phyloP scores from a whole-genome alignment of 495 filamentous ascomycete species.

The Xylaria bambusicola region DNA sequence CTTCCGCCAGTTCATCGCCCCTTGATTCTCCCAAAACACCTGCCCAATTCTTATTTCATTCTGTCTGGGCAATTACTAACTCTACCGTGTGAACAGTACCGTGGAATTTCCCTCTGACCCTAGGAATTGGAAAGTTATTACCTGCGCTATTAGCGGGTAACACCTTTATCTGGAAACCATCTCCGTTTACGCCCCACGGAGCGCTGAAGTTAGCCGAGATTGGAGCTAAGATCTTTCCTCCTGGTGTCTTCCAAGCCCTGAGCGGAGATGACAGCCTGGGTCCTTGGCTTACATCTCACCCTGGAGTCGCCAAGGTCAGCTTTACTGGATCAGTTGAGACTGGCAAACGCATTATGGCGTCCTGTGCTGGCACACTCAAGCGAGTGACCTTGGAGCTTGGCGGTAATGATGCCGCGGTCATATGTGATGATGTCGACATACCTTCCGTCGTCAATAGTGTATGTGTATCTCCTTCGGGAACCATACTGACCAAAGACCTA shows the following conservation, averaged over 20 bases:
- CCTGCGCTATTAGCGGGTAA: conserved; percentile 48
- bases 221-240: conserved; percentile 55
- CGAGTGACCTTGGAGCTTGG: conserved; percentile 54
- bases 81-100: too few relatives aligned
- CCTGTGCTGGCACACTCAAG: conserved; percentile 54
- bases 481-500: too few relatives aligned
- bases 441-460: conserved; percentile 45
- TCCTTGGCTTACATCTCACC: conserved; percentile 52
- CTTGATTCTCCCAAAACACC: too few relatives aligned
- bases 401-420: conserved; percentile 1
- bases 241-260: conserved; percentile 59
- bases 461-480: too few relatives aligned
- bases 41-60: too few relatives aligned
- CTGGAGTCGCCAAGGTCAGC: conserved; percentile 57
- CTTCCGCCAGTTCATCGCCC: too few relatives aligned
- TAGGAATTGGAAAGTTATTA: conserved; percentile 43
- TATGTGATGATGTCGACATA: conserved; percentile 29
- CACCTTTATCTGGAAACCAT: conserved; percentile 53
- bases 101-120: conserved; percentile 56
- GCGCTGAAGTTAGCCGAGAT: conserved; percentile 60
- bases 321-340: conserved; percentile 61
- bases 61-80: too few relatives aligned
- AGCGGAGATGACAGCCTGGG: conserved; percentile 59
- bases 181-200: conserved; percentile 59
- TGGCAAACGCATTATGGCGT: conserved; percentile 58